These are phyloP conservation scores for Lepiota venenata DNA, from an alignment of 768 basidiomycete genomes.

Conservation along the genomic window DNA sequence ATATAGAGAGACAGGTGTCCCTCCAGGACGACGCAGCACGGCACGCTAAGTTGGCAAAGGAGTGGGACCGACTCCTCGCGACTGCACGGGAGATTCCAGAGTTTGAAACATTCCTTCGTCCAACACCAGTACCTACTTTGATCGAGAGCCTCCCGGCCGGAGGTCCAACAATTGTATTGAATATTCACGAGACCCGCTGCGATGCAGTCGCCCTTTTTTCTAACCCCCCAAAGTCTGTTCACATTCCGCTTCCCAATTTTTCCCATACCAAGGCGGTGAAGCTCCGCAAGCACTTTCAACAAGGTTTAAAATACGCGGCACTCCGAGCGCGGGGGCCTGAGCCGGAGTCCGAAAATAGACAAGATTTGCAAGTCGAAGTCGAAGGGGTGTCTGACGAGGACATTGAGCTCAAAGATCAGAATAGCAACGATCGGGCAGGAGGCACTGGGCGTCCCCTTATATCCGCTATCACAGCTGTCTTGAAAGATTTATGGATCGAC, in stretches of 20 bases:
- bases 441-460: no score
- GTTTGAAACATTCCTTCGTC: conserved; percentile 19
- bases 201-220: conserved; percentile 18
- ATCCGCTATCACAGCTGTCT: background rate
- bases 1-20: background rate
- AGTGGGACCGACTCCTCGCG: conserved; percentile 15
- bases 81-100: conserved; percentile 15
- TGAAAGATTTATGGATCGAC: background rate
- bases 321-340: no score
- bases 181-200: conserved; percentile 14
- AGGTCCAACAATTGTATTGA: conserved; percentile 18
- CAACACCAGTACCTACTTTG: conserved; percentile 4
- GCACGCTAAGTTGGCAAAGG: conserved; percentile 15
- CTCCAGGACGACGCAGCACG: background rate
- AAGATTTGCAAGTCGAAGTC: no score
- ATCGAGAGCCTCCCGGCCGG: background rate
- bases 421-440: no score
- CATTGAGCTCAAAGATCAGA: no score
- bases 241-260: conserved; percentile 15
- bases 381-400: no score
- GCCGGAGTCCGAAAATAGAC: no score
- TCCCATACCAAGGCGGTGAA: conserved; percentile 7
- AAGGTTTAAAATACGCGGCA: no score
- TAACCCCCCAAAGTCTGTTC: background rate
- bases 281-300: background rate